A percentile compares a stretch with the other conserved stretches of the same genome.
phyloP scores from a whole-genome alignment of 371 early-diverging fungal genomes.

The Amoeboaphelidium protococcarum region DNA sequence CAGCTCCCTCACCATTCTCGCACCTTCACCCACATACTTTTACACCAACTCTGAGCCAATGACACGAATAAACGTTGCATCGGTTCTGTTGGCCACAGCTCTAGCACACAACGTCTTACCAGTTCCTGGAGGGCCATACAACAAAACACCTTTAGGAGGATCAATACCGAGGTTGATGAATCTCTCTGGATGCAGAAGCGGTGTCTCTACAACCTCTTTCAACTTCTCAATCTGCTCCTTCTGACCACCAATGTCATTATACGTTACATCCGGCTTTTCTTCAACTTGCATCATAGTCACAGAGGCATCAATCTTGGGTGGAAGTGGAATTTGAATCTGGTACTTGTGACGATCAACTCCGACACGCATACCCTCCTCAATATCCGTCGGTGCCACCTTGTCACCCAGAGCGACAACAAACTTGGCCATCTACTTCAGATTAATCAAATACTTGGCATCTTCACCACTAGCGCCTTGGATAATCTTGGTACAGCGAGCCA shows the following conservation, averaged over 20 bases:
- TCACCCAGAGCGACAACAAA: constrained; percentile 96
- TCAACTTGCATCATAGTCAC: constrained; percentile 99
- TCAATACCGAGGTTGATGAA: constrained; percentile 86
- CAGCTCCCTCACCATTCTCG: constrained; percentile 97
- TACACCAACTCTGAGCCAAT: constrained; percentile 99
- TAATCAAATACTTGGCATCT: constrained; percentile 82
- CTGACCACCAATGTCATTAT: constrained; percentile 97
- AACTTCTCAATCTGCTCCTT: constrained; percentile 99
- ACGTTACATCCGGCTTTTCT: constrained; percentile 99
- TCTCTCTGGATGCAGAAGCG: constrained; percentile 82
- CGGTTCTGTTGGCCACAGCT: constrained; percentile 98
- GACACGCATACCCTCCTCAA: constrained; percentile 98
- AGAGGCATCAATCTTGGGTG: constrained; percentile 97
- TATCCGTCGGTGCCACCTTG: constrained; percentile 85
- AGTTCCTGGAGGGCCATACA: constrained; percentile 99
- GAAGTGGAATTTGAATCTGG: constrained; percentile 96
- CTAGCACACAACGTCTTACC: constrained; percentile 99
- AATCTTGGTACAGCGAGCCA: constrained; percentile 93
- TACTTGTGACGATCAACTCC: constrained; percentile 99
- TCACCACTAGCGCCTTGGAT: constrained; percentile 41
- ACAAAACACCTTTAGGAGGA: constrained; percentile 93
- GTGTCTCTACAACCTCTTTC: constrained; percentile 97
- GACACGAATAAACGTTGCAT: constrained; percentile 98
- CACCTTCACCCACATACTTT: constrained; percentile 98
- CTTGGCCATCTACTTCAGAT: constrained; percentile 97